Conservation (phyloP, 164 flowering plant species). For the Cinnamomum micranthum region DNA sequence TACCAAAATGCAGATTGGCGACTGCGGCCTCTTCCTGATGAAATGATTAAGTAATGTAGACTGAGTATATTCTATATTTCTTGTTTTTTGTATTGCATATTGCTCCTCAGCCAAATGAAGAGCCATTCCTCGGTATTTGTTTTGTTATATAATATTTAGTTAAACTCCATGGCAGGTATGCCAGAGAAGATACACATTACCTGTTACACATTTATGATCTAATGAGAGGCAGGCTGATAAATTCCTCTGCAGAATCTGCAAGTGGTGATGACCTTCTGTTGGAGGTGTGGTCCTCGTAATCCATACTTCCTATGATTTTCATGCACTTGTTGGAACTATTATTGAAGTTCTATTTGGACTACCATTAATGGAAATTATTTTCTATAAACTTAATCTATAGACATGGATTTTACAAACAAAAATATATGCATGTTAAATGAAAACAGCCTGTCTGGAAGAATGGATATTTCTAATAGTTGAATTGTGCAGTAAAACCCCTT, state of each 20-base stretch:
- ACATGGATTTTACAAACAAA: too few species aligned
- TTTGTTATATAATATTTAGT: background rate
- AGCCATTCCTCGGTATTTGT: background rate
- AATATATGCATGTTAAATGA: too few species aligned
- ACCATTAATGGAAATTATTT: background rate
- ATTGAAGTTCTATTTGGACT: background rate
- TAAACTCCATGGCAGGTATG: conserved; percentile 56
- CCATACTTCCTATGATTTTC: background rate
- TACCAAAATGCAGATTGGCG: conserved; percentile 99
- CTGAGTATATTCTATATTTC: too few species aligned
- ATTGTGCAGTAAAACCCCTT: too few species aligned
- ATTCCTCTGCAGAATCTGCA: conserved; percentile 29
- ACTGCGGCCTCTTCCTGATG: conserved; percentile 80
- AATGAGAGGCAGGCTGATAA: conserved; percentile 53
- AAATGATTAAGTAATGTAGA: conserved; percentile 64
- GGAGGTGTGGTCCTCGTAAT: conserved; percentile 32
- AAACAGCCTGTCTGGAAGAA: too few species aligned
- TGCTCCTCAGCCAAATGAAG: background rate
- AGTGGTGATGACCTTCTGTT: conserved; percentile 53
- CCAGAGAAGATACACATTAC: conserved; percentile 97
- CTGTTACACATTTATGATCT: conserved; percentile 81
- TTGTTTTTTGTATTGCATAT: background rate
- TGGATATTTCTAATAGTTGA: too few species aligned
- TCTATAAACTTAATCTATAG: too few species aligned
- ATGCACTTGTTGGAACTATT: background rate